Base-by-base conservation (phyloP, 768 basidiomycete species). In the Leccinum sublutescens region DNA sequence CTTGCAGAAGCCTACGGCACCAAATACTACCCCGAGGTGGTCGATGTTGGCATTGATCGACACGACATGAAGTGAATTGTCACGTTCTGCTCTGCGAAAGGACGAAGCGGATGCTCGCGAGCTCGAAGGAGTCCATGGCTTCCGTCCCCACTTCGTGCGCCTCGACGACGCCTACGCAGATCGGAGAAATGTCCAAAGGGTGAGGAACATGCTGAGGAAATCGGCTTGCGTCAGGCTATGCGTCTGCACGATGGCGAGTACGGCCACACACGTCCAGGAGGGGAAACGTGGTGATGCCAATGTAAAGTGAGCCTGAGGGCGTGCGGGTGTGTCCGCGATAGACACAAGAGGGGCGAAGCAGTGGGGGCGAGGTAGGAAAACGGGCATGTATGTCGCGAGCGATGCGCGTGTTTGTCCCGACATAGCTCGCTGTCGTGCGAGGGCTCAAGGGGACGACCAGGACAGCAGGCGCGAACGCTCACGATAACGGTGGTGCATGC, bases 91-190 rank as follows among this genome's bases (percentile, higher is more conserved):
- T 70, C 33, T 61, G 61, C 3, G 79, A 75, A 56, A 91, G 80
- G 31, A 85, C 80, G 14, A 69, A 75, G 38, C 86, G 79, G 58
- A 91, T 81, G 51, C 85, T 84, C 59, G 82, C 80, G 43, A 90
- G 64, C 66, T 91, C 89, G 63, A 74, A 79, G 1, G 82, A 79
- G 69, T 91, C 88, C 8, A 89, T 89, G 3, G 84, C 84, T 64
- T 86, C 85, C 0, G 89, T 85, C 1, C 84, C 89, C 2, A 88
- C 87, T 1, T 87, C 89, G 68, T 91, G 89, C 3, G 87, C 87
- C 68, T 92, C 89, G 25, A 87, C 78, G 23, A 89, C 81, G 60
- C 80, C 82, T 55, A 92, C 74, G 4, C 80, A 76, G 38, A 64
- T 64, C 0, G 84, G 72, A 47, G 74, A 68, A 9, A 87, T 66